phyloP scores from a whole-genome alignment of 331 rosid genomes.

The Acacia concinna region DNA sequence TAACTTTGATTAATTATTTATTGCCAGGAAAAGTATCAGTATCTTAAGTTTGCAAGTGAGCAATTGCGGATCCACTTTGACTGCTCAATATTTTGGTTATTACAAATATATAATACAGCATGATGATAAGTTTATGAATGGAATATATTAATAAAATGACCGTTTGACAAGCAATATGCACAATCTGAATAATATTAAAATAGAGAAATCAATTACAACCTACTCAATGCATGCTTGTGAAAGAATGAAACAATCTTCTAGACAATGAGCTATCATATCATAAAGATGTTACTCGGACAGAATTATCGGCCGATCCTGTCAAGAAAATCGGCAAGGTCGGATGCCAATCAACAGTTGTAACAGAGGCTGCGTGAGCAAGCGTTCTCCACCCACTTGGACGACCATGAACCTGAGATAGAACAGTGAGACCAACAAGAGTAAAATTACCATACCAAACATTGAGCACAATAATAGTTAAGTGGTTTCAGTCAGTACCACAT shows the following conservation, averaged over 20 bases:
- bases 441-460: slow-evolving; percentile 23
- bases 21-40: too few species aligned
- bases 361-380: slow-evolving; percentile 45
- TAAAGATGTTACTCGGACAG: slow-evolving; percentile 52
- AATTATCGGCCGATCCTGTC: slow-evolving; percentile 60
- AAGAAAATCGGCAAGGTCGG: slow-evolving; percentile 52
- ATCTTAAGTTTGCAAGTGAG: too few species aligned
- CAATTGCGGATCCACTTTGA: too few species aligned
- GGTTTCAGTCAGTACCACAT: background rate
- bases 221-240: background rate
- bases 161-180: background rate
- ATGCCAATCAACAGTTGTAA: slow-evolving; percentile 60
- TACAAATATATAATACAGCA: too few species aligned
- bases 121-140: too few species aligned
- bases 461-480: too few species aligned
- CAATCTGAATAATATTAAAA: background rate
- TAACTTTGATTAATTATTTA: too few species aligned
- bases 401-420: slow-evolving; percentile 43
- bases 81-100: too few species aligned
- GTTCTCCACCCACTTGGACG: slow-evolving; percentile 50
- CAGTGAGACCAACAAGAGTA: background rate
- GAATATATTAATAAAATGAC: too few species aligned
- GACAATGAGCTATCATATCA: slow-evolving; percentile 26
- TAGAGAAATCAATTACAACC: background rate
- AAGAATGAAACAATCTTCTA: slow-evolving; percentile 17